Evolutionary conservation across 768 basidiomycete genomes (phyloP), one percentile per base, ranked within the genome.

Genomic region (Butyriboletus loyo): DNA sequence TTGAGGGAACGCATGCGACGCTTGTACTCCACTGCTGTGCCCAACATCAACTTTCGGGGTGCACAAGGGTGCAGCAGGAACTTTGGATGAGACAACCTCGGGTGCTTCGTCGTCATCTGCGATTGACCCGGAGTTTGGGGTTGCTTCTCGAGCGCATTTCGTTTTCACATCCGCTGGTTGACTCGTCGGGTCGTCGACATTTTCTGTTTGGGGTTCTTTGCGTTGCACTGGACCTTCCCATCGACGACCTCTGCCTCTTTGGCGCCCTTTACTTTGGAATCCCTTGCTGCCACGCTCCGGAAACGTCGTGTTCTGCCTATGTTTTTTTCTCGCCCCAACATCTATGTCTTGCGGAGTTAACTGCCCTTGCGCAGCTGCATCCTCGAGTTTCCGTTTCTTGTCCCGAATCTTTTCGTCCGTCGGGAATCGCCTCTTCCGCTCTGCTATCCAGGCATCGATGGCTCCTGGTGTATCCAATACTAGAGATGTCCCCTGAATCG

Each of bases 351-450:
- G 73, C 0, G 77, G 71, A 28, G 77, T 72, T 28, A 91, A 69
- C 68, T 94, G 87, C 1, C 93, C 93, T 48, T 88, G 79, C n/a
- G 83, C 84, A 31, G 82, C 72, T 9, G 92, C 93, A 56, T 92
- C 91, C 54, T 86, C 80, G 22, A 84, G 66, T 63, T 88, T 92
- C 57, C 81, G 77, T 60, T 86, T 86, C 76, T 95, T 97, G 40
- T 96, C 91, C 52, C 81, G 82, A 2, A 91, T 77, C 24, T 83
- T 80, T 43, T 75, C 63, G 28, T 79, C 66, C 17, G 85, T 89
- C 11, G 96, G 96, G 77, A 88, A 98, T 15, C 88, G 82, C 59
- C 82, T 85, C 69, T 84, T 94, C 37, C 96, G 84, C 63, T 98
- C 95, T 14, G 81, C 84, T 43, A 96, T 81, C 96, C 96, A 98